Percentiles rank a stretch among this genome's conserved stretches.
Conservation (phyloP, 768 basidiomycete species). For the Boletus eberwhitei region DNA sequence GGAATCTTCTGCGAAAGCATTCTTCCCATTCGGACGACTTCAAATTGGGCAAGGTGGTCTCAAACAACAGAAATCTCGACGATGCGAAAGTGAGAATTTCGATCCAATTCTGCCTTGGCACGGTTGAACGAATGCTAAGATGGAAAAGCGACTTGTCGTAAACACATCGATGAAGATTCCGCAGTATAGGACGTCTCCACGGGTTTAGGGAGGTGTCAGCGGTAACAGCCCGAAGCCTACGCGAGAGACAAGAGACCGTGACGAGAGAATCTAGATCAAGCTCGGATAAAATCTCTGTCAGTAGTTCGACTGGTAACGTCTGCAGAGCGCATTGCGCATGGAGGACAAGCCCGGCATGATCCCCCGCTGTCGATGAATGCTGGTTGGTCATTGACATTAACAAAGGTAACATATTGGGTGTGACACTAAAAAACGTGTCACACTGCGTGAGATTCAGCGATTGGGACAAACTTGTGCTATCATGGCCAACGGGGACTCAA, state of each 20-base stretch:
- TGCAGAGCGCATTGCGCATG: conserved; percentile 31
- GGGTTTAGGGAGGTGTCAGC: conserved; percentile 68
- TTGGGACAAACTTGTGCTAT: too few species aligned
- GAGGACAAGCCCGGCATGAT: neutral
- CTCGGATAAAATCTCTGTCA: conserved; percentile 67
- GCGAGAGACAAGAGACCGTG: conserved; percentile 56
- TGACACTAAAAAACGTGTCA: neutral
- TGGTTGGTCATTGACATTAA: neutral
- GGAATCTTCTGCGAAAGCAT: conserved; percentile 64
- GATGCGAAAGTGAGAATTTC: conserved; percentile 65
- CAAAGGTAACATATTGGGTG: neutral
- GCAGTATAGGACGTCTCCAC: conserved; percentile 70
- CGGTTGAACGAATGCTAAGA: conserved; percentile 57
- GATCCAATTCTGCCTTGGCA: conserved; percentile 79
- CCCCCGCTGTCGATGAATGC: neutral
- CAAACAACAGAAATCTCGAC: conserved; percentile 61
- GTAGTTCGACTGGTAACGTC: conserved; percentile 71
- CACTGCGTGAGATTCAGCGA: neutral
- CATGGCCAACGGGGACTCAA: too few species aligned
- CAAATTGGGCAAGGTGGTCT: conserved; percentile 67
- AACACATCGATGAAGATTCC: conserved; percentile 42
- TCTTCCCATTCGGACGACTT: conserved; percentile 70
- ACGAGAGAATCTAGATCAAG: conserved; percentile 63
- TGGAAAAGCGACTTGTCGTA: conserved; percentile 55
- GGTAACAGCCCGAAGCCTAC: conserved; percentile 51